A percentile compares a stretch with the other conserved stretches of the same genome.
Conservation (phyloP, 192 early-diverging fungal genomes). For the Gigaspora rosea region DNA sequence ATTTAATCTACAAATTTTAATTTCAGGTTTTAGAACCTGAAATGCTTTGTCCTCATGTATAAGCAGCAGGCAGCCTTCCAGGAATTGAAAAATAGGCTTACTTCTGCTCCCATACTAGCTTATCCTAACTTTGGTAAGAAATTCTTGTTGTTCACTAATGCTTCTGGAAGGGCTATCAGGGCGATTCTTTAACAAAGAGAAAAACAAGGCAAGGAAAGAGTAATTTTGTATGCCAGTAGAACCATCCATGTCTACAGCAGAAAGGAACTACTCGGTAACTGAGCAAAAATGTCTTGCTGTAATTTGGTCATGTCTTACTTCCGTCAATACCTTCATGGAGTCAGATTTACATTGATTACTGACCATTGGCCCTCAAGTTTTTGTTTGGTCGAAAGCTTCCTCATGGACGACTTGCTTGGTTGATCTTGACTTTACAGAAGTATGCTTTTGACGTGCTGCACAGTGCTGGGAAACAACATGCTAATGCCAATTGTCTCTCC, state of each 20-base stretch:
- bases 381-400: no score
- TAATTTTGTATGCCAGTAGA: not conserved
- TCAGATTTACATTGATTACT: no score
- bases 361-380: no score
- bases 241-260: not conserved
- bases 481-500: not conserved
- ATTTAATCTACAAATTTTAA: no score
- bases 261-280: conserved; percentile 5
- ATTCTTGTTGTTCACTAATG: not conserved
- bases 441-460: conserved; percentile 12
- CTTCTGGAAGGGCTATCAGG: not conserved
- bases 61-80: not conserved
- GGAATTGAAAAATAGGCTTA: not conserved
- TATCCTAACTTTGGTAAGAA: not conserved
- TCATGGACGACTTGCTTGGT: no score
- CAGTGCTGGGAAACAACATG: not conserved
- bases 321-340: conserved; percentile 21
- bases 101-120: no score
- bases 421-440: not conserved
- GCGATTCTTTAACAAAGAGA: not conserved
- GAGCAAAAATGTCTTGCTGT: no score
- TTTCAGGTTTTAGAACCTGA: no score
- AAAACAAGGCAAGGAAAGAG: not conserved
- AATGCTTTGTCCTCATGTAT: no score
- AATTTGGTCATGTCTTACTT: conserved; percentile 27